Base-by-base conservation (phyloP, 768 basidiomycete genomes). In the Mycena albidolilacea region DNA sequence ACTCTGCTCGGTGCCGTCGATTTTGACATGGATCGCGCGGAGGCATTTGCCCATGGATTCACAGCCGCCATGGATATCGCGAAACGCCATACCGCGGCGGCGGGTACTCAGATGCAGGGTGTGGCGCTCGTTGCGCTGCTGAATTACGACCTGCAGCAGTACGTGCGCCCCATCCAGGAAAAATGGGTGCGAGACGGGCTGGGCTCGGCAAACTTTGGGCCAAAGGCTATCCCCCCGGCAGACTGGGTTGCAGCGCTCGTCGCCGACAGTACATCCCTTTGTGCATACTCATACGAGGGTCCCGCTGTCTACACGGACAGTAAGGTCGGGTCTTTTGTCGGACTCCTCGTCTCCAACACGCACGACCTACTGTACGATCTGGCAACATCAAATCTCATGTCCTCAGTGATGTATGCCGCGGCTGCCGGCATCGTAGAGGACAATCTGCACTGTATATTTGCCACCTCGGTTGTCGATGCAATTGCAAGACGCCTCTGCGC, bases 141-240 rank as follows among this genome's bases (percentile, higher is more conserved):
- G 21, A 70, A 64, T 23, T 63, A n/a, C 43, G 69, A 70, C 23
- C 8, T 70, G 6, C 69, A 70, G 52, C 37, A 14, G 3, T 64
- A 70, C 54, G 69, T 55, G 2, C 61, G 69, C 17, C 62, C 5
- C 17, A 52, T 70, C 15, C 69, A 70, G n/a, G 69, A 70, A 38
- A 44, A 19, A 9, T 70, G 69, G 69, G 62, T 58, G 2, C 15
- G 2, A 39, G 61, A 7, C 21, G 69, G 62, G 7, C 5, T 7
- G 69, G 61, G 23, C 19, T 21, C 68, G 1, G 68, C 60, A n/a
- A 64, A 70, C 21, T n/a, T 43, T 0, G 62, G 69, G 5, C 69
- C 61, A 17, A 11, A 21, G 3, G 54, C 39, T 0, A 64, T 61
- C 6, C 4, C 69, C 17, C 41, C 69, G 3, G 54, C 7, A 1